Base-by-base conservation (phyloP, 176 grass and related monocot genomes). In the Oropetium thomaeum region DNA sequence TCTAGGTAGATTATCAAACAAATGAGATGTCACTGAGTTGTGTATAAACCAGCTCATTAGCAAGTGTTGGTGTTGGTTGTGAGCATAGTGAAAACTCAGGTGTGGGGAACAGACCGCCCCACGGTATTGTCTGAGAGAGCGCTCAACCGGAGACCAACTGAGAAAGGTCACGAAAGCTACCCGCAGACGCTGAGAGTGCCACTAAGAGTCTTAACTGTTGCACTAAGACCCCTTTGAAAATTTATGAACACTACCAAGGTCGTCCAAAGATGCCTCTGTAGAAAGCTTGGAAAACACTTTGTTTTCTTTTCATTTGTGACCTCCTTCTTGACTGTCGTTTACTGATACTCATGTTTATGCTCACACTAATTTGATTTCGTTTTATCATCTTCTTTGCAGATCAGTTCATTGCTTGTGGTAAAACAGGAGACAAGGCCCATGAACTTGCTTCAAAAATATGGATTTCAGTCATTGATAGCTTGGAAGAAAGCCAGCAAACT, bases 401-500 rank as follows among this genome's bases (percentile, higher is more conserved):
- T 90, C 96, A 95, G 77, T 99, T 99, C 84, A 99, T 99, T 74
- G 80, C 91, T 73, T 99, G 89, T 77, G 96, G 84, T 55, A 88
- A 80, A 43, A 89, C 96, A 60, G 86, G 72, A 86, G 96, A 99
- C 59, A 89, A 89, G 73, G 96, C 96, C 37, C 91, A 95, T 83
- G 89, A 99, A 70, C 85, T 99, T 82, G 89, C 91, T 78, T 92
- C 91, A 1, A 87, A 90, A 54, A 90, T 99, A 81, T 99, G 96
- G 96, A 53, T 99, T 68, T 71, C 89, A 26, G 96, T 99, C 25
- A 92, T 99, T 45, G 90, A 99, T 67, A 88, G 91, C 87, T 89
- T 95, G 80, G 91, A 99, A 92, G 91, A 99, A 87, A 98, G 86
- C 64, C 58, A 92, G 61, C 33, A 58, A 20, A 92, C 86, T 31